A percentile compares a stretch with the other conserved stretches of the same genome.
Evolutionary conservation across 1,139 yeast species (phyloP).

Genomic region (Taiozyma onychis): DNA sequence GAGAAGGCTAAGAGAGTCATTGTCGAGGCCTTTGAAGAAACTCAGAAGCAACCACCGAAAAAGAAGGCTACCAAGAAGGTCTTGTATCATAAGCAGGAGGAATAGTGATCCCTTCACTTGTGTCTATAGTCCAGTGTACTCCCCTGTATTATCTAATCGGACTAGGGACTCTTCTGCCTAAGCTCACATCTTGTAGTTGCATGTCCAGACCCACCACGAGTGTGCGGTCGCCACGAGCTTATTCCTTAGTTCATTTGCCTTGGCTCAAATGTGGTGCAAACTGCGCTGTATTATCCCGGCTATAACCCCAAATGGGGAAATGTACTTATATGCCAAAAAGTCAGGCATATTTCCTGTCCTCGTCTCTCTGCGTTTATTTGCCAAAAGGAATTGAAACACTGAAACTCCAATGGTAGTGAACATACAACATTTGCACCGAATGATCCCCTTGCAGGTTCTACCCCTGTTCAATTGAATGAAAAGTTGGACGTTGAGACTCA

Average conservation of each 20-base stretch:
- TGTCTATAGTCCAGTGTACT: background rate
- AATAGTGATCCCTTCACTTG: background rate
- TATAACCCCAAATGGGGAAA: background rate
- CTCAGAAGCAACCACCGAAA: conserved; percentile 22
- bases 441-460: background rate
- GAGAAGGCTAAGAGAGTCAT: conserved; percentile 57
- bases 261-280: too few species aligned
- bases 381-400: background rate
- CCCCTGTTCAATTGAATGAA: background rate
- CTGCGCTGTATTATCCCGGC: background rate
- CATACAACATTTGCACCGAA: background rate
- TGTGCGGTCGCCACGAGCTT: too few species aligned
- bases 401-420: background rate
- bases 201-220: too few species aligned
- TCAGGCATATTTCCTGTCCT: background rate
- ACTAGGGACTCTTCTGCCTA: background rate
- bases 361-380: background rate
- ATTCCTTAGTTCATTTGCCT: too few species aligned
- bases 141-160: background rate
- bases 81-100: background rate
- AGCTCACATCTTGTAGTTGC: too few species aligned
- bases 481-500: background rate
- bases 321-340: background rate
- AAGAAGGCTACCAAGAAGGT: background rate
- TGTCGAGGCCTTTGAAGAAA: conserved; percentile 47